A percentile compares a stretch with the other conserved stretches of the same genome.
Evolutionary conservation across 805 yeast species (phyloP).

Genomic region (Starmera amethionina): DNA sequence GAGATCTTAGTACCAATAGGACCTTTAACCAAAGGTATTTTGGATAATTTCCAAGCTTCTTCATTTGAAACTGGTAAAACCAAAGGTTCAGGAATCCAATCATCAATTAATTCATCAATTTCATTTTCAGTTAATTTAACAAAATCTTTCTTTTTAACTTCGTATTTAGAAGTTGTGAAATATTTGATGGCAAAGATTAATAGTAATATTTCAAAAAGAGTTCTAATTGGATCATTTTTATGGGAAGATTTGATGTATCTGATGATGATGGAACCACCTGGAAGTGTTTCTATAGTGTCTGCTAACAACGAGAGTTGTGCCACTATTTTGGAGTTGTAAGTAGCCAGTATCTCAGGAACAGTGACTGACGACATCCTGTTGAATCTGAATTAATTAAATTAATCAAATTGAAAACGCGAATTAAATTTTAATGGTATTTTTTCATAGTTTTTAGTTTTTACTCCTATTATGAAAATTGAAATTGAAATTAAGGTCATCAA

Average conservation of each 20-base stretch:
- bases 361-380: neutral
- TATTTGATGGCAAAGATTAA: slow-evolving; percentile 78
- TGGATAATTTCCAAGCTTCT: slow-evolving; percentile 53
- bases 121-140: slow-evolving; percentile 54
- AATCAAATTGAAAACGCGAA: too few species aligned
- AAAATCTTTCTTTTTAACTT: slow-evolving; percentile 61
- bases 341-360: neutral
- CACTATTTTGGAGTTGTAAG: neutral
- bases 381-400: too few species aligned
- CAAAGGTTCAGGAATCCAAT: slow-evolving; percentile 88
- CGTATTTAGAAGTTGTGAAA: slow-evolving; percentile 66
- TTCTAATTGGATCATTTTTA: slow-evolving; percentile 88
- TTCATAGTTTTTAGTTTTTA: too few species aligned
- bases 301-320: neutral
- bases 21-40: slow-evolving; percentile 57
- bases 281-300: slow-evolving; percentile 19
- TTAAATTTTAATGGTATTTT: too few species aligned
- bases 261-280: slow-evolving; percentile 50
- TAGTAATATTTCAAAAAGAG: slow-evolving; percentile 68
- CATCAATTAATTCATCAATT: slow-evolving; percentile 73
- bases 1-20: slow-evolving; percentile 26
- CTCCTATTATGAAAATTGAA: too few species aligned
- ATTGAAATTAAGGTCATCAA: too few species aligned
- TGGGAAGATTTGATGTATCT: slow-evolving; percentile 79
- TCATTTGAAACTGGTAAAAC: slow-evolving; percentile 40